These are phyloP conservation scores for Zostera marina DNA, from an alignment of 116 monocot genomes.

Conservation along the genomic window DNA sequence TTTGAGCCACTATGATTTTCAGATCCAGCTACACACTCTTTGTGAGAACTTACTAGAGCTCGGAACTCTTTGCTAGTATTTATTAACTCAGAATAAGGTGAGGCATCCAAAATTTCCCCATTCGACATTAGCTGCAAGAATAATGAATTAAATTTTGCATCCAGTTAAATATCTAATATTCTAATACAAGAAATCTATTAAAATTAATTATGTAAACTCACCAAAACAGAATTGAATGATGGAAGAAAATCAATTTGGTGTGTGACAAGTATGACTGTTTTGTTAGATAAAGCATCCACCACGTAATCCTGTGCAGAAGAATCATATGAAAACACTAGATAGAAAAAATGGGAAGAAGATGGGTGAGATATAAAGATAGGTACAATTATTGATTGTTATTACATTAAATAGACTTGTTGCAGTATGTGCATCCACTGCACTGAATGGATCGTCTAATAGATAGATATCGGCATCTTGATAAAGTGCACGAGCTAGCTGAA, in stretches of 20 bases:
- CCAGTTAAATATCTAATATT: neutral
- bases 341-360: slow-evolving; percentile 2
- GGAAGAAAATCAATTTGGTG: slow-evolving; percentile 90
- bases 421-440: slow-evolving; percentile 90
- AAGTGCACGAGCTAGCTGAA: slow-evolving; percentile 86
- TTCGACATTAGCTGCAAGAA: slow-evolving; percentile 65
- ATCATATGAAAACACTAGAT: neutral
- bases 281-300: slow-evolving; percentile 44
- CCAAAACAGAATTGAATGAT: slow-evolving; percentile 58
- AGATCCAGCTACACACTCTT: slow-evolving; percentile 27
- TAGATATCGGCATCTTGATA: slow-evolving; percentile 84
- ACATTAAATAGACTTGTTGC: slow-evolving; percentile 78
- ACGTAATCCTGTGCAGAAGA: slow-evolving; percentile 42
- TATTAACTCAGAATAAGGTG: slow-evolving; percentile 45
- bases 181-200: neutral
- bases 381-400: neutral
- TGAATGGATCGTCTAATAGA: slow-evolving; percentile 88
- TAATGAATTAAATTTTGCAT: neutral
- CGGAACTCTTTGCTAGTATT: slow-evolving; percentile 49
- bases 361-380: neutral
- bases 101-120: slow-evolving; percentile 41
- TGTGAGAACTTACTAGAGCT: slow-evolving; percentile 65
- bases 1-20: slow-evolving; percentile 16
- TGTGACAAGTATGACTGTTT: slow-evolving; percentile 70
- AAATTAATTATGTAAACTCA: slow-evolving; percentile 4